Base-by-base conservation (phyloP, 208 protist species). In the Leptomonas seymouri region DNA sequence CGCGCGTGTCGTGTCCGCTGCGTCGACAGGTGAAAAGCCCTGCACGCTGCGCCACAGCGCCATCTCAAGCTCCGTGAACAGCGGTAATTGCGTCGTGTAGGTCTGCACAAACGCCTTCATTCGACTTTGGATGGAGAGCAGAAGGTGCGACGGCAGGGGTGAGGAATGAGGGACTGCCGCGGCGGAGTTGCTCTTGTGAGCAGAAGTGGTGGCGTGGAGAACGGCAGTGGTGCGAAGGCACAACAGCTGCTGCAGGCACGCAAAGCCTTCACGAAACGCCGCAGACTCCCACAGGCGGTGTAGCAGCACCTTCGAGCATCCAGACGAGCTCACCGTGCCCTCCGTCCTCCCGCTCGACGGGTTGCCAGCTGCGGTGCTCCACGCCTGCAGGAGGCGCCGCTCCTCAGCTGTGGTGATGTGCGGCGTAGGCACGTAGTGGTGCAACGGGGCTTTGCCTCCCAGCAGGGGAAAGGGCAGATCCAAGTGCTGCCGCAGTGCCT, bases 381-480 rank as follows among this genome's bases (percentile, higher is more conserved):
- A 91, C 41, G 46, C 54, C 46, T 73, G 48, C 28, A 89, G 65
- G 20, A 82, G 54, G n/a, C 60, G 58, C n/a, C 88, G 87, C 68
- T 96, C 91, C 58, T 92, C 91, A 9, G 74, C 34, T 21, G 84
- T 91, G 14, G 91, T 93, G 42, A 93, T 87, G 66, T 88, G 86
- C 25, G 86, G 84, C 28, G 60, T 65, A 15, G 82, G 74, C 23
- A 85, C 71, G 67, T 85, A 78, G 41, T 63, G 70, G 30, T 81
- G 62, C 27, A 92, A 81, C 41, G 81, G 65, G 2, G 69, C 71
- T 27, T 67, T 77, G 46, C 73, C 78, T 1, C 75, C 75, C 11
- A 86, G 39, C 20, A 96, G 71, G 14, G 81, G 75, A 71, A 90
- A 96, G 16, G 88, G 88, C 14, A 96, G 71, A 31, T 85, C 78